Base-by-base conservation (phyloP, 139 green algal species). In the Spirogloea muscicola region DNA sequence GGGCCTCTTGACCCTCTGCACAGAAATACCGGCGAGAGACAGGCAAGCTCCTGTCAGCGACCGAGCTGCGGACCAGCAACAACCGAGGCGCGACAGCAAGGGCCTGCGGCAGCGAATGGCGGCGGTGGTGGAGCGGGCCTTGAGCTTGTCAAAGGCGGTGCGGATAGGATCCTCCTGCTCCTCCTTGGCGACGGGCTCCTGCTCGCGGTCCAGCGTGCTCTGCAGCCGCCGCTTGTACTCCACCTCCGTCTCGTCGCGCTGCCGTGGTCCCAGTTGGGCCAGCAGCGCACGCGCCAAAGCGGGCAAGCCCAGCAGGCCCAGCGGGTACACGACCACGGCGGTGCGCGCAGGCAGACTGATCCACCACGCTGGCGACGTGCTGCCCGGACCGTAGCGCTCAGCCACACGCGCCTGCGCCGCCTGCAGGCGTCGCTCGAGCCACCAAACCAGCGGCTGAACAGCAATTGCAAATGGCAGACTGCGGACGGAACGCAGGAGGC, bases 201-300 rank as follows among this genome's bases (percentile, higher is more conserved):
- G 59, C 13, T 40, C 43, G 5, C 43, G 31, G 4, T 51, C 6
- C 51, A 74, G 38, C 65, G 34, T 67, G 29, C 29, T 25, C 38
- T 31, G 29, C 65, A 74, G 52, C 38, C 52, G 51, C 13, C 31
- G 29, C 46, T 74, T 74, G 65, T 74, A 74, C 38, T 68, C 16
- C 52, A 36, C 41, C 38, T 74, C 65, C 9, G 33, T 74, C 48
- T 74, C 65, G 6, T 39, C 38, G n/a, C 36, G 21, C 3, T 42
- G 65, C 1, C 27, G 16, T 16, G 39, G 36, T 13, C 64, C 34
- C 18, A 74, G n/a, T 42, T 55, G 65, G 36, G 43, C 29, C n/a
- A n/a, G n/a, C 36, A 38, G 21, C 16, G 38, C 34, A 27, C 64
- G 36, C 25, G 48, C 37, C 18, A 67, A 34, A 2, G 42, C 48